A percentile compares a stretch with the other conserved stretches of the same genome.
Conservation (phyloP, 768 basidiomycete genomes). For the Lentinus brumalis region DNA sequence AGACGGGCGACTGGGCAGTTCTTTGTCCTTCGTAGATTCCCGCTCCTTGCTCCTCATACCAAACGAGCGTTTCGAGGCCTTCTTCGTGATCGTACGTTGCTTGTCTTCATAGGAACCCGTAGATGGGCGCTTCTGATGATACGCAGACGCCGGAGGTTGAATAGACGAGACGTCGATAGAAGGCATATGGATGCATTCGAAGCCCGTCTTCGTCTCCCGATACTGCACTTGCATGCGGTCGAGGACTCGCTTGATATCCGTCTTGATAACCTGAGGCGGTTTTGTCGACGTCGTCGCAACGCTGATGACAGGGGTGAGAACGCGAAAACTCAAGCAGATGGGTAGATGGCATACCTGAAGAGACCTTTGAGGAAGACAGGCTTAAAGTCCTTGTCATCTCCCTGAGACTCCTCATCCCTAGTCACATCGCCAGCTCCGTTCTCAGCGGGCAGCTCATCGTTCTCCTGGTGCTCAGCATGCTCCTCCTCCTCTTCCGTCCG, state of each 20-base stretch:
- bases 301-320: conserved; percentile 39
- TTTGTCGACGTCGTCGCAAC: conserved; percentile 97
- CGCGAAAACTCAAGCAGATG: conserved; percentile 4
- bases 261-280: conserved; percentile 73
- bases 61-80: conserved; percentile 80
- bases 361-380: conserved; percentile 95
- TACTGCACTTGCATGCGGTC: conserved; percentile 96
- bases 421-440: conserved; percentile 32
- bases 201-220: conserved; percentile 86
- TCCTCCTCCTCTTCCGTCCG: conserved; percentile 50
- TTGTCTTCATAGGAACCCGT: conserved; percentile 54
- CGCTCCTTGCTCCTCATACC: conserved; percentile 58
- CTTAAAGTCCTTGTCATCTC: conserved; percentile 82
- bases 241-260: conserved; percentile 83
- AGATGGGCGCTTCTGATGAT: conserved; percentile 48
- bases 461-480: conserved; percentile 37
- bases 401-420: conserved; percentile 33
- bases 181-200: conserved; percentile 94
- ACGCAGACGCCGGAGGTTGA: conserved; percentile 37
- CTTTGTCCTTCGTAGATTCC: conserved; percentile 50
- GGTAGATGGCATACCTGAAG: conserved; percentile 60
- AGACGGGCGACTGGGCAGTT: conserved; percentile 45
- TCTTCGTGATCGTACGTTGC: conserved; percentile 62
- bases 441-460: conserved; percentile 40
- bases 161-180: conserved; percentile 90